A percentile compares a stretch with the other conserved stretches of the same genome.
phyloP scores from a whole-genome alignment of 208 protist species.

The Acanthamoeba polyphaga region DNA sequence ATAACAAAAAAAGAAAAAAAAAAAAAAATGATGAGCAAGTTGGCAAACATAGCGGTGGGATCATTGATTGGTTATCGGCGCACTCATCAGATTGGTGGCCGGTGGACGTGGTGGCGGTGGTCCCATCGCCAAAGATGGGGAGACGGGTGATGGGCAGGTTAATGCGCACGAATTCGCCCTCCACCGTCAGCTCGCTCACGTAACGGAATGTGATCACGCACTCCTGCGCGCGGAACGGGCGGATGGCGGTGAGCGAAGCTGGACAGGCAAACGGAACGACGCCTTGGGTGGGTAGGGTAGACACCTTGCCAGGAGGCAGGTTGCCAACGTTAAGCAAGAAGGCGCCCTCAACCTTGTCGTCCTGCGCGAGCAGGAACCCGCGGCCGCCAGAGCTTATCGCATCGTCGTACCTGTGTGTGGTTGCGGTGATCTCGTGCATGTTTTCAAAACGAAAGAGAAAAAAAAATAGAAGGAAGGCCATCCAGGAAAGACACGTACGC shows the following conservation, averaged over 20 bases:
- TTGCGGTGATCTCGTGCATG: too few relatives aligned
- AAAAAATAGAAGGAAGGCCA: not conserved
- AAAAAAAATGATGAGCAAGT: not conserved
- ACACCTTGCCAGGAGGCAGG: conserved; percentile 60
- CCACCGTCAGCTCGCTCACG: conserved; percentile 64
- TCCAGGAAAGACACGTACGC: not conserved
- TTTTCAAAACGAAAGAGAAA: not conserved
- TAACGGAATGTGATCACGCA: not conserved
- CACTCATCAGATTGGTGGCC: not conserved
- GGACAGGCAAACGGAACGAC: not conserved
- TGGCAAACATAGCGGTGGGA: not conserved
- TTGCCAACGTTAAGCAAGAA: conserved; percentile 80
- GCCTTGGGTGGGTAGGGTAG: not conserved
- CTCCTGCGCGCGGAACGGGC: conserved; percentile 19
- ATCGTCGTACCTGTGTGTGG: conserved; percentile 46
- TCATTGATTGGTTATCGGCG: not conserved
- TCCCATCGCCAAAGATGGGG: not conserved
- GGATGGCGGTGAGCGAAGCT: conserved; percentile 59
- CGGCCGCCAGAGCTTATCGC: conserved; percentile 7
- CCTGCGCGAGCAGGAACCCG: conserved; percentile 71
- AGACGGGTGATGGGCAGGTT: conserved; percentile 75
- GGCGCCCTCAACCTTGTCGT: conserved; percentile 19
- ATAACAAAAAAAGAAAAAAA: too few relatives aligned
- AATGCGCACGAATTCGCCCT: conserved; percentile 64
- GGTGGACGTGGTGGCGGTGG: not conserved